These are phyloP conservation scores for Phyllosticta citribraziliensis DNA, from an alignment of 2,329 filamentous ascomycete genomes.

Conservation along the genomic window DNA sequence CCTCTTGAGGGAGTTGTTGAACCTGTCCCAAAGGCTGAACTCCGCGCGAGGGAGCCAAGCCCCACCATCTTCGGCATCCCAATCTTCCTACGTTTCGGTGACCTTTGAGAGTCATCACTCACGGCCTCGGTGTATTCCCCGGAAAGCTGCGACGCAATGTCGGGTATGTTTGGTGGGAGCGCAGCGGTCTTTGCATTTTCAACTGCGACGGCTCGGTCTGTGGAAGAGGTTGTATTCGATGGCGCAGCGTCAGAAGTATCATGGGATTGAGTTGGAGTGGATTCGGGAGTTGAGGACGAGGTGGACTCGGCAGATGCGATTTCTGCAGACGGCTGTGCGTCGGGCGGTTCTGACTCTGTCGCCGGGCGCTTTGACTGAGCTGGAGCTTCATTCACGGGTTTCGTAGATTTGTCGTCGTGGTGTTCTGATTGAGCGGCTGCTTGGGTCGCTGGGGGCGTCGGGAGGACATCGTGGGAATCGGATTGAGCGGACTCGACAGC, in stretches of 20 bases:
- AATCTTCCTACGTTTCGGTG: conserved; percentile 7
- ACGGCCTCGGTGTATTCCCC: not conserved
- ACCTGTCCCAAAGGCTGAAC: not conserved
- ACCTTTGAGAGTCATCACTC: not conserved
- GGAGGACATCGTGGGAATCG: conserved; percentile 1
- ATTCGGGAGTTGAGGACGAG: not conserved
- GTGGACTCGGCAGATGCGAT: not conserved
- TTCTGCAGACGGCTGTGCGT: not conserved
- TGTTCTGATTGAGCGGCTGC: not conserved
- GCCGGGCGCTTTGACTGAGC: not conserved
- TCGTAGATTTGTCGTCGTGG: not conserved
- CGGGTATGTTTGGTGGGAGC: not conserved
- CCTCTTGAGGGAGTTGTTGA: not conserved
- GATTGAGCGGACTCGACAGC: conserved; percentile 13
- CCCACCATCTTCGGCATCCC: not conserved
- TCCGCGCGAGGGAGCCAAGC: not conserved
- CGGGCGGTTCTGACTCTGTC: not conserved
- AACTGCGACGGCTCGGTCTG: not conserved
- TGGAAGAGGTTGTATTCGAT: not conserved
- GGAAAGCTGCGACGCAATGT: not conserved
- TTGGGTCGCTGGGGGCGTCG: conserved; percentile 8
- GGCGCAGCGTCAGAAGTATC: not conserved
- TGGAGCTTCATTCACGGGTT: not conserved
- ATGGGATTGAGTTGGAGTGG: not conserved
- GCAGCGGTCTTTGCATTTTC: not conserved